Conservation (phyloP, 1,284 basidiomycete species). For the Sanguinoderma infundibulare region DNA sequence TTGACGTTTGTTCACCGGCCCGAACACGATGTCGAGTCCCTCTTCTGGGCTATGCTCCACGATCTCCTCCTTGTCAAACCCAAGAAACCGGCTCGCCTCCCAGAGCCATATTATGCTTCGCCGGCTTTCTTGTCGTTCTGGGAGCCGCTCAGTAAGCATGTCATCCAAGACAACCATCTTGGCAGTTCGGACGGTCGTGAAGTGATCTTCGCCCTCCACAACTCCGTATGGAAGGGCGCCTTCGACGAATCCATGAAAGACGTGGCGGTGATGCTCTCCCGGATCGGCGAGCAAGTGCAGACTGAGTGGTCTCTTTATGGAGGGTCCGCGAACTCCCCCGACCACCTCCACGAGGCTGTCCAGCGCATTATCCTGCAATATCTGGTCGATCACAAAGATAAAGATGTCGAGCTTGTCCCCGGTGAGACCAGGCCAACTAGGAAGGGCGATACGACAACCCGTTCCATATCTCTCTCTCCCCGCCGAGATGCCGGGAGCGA, state of each 20-base stretch:
- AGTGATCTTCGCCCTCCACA: not conserved
- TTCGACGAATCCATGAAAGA: not conserved
- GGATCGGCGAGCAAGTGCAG: not conserved
- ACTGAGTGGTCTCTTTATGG: not conserved
- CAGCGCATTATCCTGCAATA: not conserved
- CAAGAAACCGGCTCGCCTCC: too few relatives aligned
- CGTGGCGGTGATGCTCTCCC: not conserved
- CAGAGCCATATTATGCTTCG: not conserved
- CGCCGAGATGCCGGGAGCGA: too few relatives aligned
- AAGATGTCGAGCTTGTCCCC: not conserved
- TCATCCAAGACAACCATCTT: not conserved
- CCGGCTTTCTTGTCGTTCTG: not conserved
- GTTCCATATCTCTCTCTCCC: too few relatives aligned
- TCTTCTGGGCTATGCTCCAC: not conserved
- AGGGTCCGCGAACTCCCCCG: not conserved
- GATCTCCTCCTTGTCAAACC: not conserved
- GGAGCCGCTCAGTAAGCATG: not conserved
- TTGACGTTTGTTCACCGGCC: not conserved
- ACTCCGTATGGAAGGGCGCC: not conserved
- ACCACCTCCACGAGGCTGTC: constrained; percentile 2
- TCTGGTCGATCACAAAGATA: not conserved
- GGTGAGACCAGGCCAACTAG: not conserved
- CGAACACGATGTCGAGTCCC: not conserved
- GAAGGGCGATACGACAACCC: too few relatives aligned
- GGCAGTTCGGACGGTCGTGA: not conserved